Evolutionary conservation across 2,329 filamentous ascomycete genomes (phyloP).

Genomic region (Whalleya microplaca): DNA sequence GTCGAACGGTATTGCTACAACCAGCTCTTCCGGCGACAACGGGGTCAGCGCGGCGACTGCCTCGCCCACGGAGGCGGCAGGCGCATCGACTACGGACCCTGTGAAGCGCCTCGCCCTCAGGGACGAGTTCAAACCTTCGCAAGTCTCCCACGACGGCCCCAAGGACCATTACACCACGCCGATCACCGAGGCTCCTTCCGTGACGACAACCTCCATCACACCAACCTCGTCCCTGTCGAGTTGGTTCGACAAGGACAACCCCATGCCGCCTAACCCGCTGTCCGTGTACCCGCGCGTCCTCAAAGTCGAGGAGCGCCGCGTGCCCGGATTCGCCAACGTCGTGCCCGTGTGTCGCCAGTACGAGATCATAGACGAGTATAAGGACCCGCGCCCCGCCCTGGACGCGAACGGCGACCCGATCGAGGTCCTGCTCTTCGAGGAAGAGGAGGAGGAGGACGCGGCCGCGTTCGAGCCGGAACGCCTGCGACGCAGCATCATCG

Average conservation of each 20-base stretch:
- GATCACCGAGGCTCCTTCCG: neutral
- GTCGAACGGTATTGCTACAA: constrained; percentile 8
- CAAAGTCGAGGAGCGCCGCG: constrained; percentile 59
- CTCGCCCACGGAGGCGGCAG: neutral
- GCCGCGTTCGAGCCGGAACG: neutral
- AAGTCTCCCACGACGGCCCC: neutral
- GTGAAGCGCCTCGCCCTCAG: constrained; percentile 1
- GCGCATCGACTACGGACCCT: neutral
- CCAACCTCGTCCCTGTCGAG: constrained; percentile 9
- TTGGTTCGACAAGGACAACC: constrained; percentile 16
- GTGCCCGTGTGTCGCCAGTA: constrained; percentile 54
- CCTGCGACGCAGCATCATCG: constrained; percentile 11
- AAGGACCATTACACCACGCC: constrained; percentile 3
- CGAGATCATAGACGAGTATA: constrained; percentile 45
- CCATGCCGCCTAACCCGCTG: constrained; percentile 19
- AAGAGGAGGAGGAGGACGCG: constrained; percentile 28
- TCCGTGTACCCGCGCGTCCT: constrained; percentile 55
- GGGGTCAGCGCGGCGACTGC: constrained; percentile 5
- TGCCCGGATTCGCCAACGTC: constrained; percentile 36
- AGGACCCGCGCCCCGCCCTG: constrained; percentile 40
- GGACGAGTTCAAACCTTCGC: constrained; percentile 1
- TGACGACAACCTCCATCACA: constrained; percentile 2
- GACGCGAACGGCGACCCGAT: constrained; percentile 46
- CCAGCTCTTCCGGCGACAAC: constrained; percentile 9
- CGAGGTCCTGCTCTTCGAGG: constrained; percentile 50